These are phyloP conservation scores for Piper betle DNA, from an alignment of 164 flowering plant species.

Conservation along the genomic window DNA sequence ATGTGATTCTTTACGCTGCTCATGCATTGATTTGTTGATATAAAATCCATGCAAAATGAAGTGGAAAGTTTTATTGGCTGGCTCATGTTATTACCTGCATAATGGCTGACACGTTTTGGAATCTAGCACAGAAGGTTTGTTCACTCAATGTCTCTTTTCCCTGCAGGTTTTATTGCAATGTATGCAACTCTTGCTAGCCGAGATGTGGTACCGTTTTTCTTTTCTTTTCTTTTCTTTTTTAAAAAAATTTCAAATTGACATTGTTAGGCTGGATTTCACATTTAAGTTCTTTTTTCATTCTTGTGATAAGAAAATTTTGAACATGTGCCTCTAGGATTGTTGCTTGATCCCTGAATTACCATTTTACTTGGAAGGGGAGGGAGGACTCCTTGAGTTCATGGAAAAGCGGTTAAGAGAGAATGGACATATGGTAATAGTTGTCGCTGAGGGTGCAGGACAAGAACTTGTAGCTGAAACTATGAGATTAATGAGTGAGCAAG, in stretches of 20 bases:
- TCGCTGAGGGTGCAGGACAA: slow-evolving; percentile 98
- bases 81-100: too few species aligned
- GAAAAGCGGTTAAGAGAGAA: slow-evolving; percentile 70
- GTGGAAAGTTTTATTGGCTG: too few species aligned
- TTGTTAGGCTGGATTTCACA: not conserved
- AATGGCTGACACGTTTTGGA: not conserved
- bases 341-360: slow-evolving; percentile 96
- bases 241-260: not conserved
- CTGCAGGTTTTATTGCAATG: slow-evolving; percentile 73
- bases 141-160: not conserved
- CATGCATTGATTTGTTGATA: too few species aligned
- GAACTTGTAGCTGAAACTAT: slow-evolving; percentile 50
- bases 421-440: slow-evolving; percentile 89
- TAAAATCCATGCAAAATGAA: too few species aligned
- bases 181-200: slow-evolving; percentile 95
- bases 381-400: slow-evolving; percentile 76
- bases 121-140: not conserved
- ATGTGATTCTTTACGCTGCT: too few species aligned
- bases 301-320: not conserved
- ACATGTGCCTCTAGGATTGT: slow-evolving; percentile 34
- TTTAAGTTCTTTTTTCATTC: not conserved
- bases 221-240: not conserved
- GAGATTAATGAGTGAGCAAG: slow-evolving; percentile 24
- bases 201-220: slow-evolving; percentile 36
- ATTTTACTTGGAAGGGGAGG: slow-evolving; percentile 74